These are phyloP conservation scores for Pythium folliculosum DNA, from an alignment of 352 stramenopile genomes.

Conservation along the genomic window DNA sequence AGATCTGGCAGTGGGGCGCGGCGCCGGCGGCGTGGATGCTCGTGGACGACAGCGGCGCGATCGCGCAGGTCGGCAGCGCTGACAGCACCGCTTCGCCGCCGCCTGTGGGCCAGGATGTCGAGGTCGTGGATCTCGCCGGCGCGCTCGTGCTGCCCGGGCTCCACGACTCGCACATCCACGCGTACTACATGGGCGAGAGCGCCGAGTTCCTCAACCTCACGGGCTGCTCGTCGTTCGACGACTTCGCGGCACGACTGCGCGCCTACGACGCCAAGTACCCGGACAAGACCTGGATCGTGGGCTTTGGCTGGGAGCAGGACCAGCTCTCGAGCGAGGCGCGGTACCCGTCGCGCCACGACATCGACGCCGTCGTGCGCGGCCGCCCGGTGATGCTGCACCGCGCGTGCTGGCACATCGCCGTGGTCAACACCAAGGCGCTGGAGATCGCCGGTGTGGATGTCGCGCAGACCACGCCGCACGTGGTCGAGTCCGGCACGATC, in stretches of 20 bases:
- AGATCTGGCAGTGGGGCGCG: slow-evolving; percentile 68
- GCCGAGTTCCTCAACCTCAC: slow-evolving; percentile 83
- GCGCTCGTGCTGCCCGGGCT: slow-evolving; percentile 83
- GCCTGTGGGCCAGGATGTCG: not conserved
- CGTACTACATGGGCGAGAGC: slow-evolving; percentile 82
- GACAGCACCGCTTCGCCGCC: slow-evolving; percentile 3
- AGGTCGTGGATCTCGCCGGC: slow-evolving; percentile 51
- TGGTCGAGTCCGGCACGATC: slow-evolving; percentile 48
- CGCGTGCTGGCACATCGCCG: slow-evolving; percentile 89
- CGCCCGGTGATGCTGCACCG: slow-evolving; percentile 84
- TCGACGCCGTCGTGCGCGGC: slow-evolving; percentile 71
- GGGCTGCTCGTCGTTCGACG: slow-evolving; percentile 70
- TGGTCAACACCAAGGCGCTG: slow-evolving; percentile 85
- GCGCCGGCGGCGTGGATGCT: slow-evolving; percentile 57
- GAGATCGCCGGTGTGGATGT: slow-evolving; percentile 63
- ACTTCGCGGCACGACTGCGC: slow-evolving; percentile 56
- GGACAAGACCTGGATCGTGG: slow-evolving; percentile 77
- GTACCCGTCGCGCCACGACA: slow-evolving; percentile 73
- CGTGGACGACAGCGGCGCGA: slow-evolving; percentile 47
- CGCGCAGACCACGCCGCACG: slow-evolving; percentile 29
- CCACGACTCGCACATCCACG: slow-evolving; percentile 89
- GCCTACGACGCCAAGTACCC: slow-evolving; percentile 63
- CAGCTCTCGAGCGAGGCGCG: slow-evolving; percentile 54
- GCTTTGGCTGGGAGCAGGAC: slow-evolving; percentile 88
- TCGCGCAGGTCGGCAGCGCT: slow-evolving; percentile 41